These are phyloP conservation scores for Syzygium jambos DNA, from an alignment of 345 rosid genomes.

Conservation along the genomic window DNA sequence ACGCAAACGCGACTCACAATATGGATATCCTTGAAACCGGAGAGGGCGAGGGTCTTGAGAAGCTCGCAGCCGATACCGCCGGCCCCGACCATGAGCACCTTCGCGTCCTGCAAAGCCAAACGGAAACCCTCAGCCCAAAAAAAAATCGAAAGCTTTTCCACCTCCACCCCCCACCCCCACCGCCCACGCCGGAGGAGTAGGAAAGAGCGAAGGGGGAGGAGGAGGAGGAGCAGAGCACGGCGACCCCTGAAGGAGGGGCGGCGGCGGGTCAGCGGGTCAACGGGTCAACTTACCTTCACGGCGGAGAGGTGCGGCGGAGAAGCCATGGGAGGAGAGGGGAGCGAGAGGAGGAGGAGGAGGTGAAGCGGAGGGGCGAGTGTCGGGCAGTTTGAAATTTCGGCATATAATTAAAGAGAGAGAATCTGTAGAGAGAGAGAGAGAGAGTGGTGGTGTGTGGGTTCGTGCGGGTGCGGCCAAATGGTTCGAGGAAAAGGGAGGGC, in stretches of 20 bases:
- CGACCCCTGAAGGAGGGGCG: no score
- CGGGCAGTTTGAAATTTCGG: neutral
- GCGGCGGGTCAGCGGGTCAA: neutral
- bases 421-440: neutral
- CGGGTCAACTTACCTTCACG: neutral
- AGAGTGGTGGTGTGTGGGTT: neutral
- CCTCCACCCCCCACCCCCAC: no score
- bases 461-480: neutral
- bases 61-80: slow-evolving; percentile 99
- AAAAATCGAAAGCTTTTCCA: no score
- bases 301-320: neutral
- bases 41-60: slow-evolving; percentile 90
- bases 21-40: slow-evolving; percentile 90
- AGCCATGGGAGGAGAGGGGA: neutral
- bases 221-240: no score
- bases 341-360: neutral
- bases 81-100: slow-evolving; percentile 98
- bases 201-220: neutral
- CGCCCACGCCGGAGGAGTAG: no score
- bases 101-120: slow-evolving; percentile 50
- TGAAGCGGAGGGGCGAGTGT: neutral
- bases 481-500: neutral
- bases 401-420: neutral
- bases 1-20: slow-evolving; percentile 45
- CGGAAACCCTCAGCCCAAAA: neutral